These are phyloP conservation scores for Cercospora zeina DNA, from an alignment of 2,329 filamentous ascomycete species.

Conservation along the genomic window DNA sequence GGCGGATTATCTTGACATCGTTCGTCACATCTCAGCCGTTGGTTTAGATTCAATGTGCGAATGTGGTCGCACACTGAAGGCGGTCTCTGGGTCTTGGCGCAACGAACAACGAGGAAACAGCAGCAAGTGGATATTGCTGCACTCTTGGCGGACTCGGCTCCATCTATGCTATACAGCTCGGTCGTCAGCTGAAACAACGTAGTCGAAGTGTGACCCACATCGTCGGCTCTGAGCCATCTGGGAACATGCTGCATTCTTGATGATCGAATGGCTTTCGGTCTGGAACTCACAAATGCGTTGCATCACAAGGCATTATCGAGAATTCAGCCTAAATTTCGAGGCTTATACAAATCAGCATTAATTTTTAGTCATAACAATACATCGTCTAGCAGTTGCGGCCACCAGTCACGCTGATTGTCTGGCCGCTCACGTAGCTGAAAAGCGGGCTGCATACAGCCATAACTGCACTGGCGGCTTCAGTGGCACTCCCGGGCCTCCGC, in stretches of 20 bases:
- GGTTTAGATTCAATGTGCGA: background rate
- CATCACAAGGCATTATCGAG: no score
- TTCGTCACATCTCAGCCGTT: background rate
- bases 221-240: background rate
- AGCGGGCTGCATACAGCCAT: constrained; percentile 77
- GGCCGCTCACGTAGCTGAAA: constrained; percentile 81
- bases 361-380: background rate
- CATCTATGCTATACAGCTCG: background rate
- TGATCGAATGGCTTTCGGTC: background rate
- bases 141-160: background rate
- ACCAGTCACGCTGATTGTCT: constrained; percentile 84
- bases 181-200: constrained; percentile 4
- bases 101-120: background rate
- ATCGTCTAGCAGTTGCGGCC: constrained; percentile 61
- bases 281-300: no score
- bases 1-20: background rate
- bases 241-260: no score
- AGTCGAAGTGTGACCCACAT: background rate
- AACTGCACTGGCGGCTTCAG: constrained; percentile 76
- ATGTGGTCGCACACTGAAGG: background rate
- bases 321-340: background rate
- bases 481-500: constrained; percentile 71
- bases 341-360: background rate
- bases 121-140: background rate
- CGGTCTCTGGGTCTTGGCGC: background rate